Conservation (phyloP, 2,329 filamentous ascomycete genomes). For the Fusarium equiseti region DNA sequence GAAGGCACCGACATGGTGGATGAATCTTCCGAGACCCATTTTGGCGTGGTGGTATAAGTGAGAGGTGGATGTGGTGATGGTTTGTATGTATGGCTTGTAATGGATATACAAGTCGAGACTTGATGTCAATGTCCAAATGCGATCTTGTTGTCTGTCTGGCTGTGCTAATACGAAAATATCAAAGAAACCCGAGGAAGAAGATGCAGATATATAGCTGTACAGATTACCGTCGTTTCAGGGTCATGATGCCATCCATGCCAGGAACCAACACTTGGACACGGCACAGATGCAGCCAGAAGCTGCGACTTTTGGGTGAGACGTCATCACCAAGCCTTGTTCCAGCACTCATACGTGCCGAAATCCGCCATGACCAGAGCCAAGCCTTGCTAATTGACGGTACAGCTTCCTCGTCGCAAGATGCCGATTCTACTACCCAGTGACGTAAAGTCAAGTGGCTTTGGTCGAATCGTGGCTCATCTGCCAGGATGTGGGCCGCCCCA, state of each 20-base stretch:
- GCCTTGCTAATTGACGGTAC: conserved; percentile 23
- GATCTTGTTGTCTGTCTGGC: conserved; percentile 4
- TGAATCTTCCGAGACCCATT: conserved; percentile 63
- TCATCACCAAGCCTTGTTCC: conserved; percentile 42
- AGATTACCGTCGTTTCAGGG: conserved; percentile 11
- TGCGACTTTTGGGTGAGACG: conserved; percentile 39
- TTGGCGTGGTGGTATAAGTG: conserved; percentile 38
- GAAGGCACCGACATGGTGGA: conserved; percentile 70
- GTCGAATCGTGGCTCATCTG: conserved; percentile 42
- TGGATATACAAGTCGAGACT: conserved; percentile 2
- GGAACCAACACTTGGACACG: conserved; percentile 22
- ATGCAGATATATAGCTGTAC: conserved; percentile 27
- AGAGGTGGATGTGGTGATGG: background rate
- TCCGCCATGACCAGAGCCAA: conserved; percentile 33
- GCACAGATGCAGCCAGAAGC: conserved; percentile 28
- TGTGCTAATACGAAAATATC: conserved; percentile 20
- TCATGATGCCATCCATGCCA: conserved; percentile 19
- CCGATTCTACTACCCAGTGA: conserved; percentile 38
- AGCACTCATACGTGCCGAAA: conserved; percentile 27
- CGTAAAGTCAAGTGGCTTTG: conserved; percentile 45
- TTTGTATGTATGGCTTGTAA: background rate
- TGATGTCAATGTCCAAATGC: background rate
- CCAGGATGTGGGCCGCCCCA: conserved; percentile 33
- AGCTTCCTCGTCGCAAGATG: conserved; percentile 34
- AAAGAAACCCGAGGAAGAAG: conserved; percentile 14